Base-by-base conservation (phyloP, 2,329 filamentous ascomycete genomes). In the Trichoderma atrobrunneum region DNA sequence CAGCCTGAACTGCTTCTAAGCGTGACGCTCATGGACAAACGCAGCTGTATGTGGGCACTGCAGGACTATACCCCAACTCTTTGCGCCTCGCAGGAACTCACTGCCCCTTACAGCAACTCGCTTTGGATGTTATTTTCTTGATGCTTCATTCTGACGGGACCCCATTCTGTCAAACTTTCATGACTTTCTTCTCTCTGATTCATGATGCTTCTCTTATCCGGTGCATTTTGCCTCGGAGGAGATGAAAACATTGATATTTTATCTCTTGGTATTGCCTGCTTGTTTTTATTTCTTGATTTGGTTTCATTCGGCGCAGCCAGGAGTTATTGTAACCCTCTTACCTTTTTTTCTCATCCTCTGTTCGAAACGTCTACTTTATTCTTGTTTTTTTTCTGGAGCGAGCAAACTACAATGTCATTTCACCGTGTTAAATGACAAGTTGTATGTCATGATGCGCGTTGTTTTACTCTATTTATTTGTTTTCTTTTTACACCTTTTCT, bases 1-100 rank as follows among this genome's bases (percentile, higher is more conserved):
- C 78, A 95, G 92, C 76, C 88, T 99, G 82, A 98, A 98, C 86
- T 99, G 96, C 88, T 99, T 99, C 87, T 98, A 94, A 70, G 39
- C 43, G 18, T 34, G 51, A 68, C 30, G 30, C 39, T 66, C 36
- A 28, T 30, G 68, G 54, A 43, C 30, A 28, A 34, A 61, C 36
- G 65, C 30, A 64, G 36, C 39, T 12, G 16, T 32, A 67, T 62
- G 69, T 59, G 59, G 54, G 59, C 39, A 61, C 51, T 65, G 51
- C 54, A 72, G 71, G 71, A 72, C 67, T 54, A 72, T 72, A 70
- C 71, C 67, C 71, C 71, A 65, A 62, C 39, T 67, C 51, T 60
- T 64, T 70, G 71, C 66, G 71, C 67, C 71, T 72, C 63, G 65
- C 56, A 59, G 56, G 54, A 60, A 39, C 61, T 59, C 56, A 36